Conservation (phyloP, 1,284 basidiomycete species). For the Tylopilus orsonianus region DNA sequence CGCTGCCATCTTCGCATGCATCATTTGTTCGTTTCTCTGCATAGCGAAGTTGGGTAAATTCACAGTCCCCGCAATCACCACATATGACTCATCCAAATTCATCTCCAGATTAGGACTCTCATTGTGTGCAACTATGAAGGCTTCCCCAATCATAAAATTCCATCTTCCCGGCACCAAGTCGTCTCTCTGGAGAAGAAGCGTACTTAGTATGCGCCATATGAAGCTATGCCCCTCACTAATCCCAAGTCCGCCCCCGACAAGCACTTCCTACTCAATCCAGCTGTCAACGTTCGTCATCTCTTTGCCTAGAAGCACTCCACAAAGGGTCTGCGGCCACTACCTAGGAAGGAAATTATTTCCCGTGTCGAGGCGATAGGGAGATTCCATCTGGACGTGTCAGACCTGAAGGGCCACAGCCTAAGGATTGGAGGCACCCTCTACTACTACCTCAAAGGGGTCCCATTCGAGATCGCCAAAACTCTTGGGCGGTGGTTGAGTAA, state of each 20-base stretch:
- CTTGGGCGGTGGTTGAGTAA: background rate
- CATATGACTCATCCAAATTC: too few species aligned
- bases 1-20: background rate
- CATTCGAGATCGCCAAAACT: background rate
- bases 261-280: too few species aligned
- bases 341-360: background rate
- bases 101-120: too few species aligned
- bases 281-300: too few species aligned
- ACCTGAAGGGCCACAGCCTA: background rate
- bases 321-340: background rate
- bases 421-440: background rate
- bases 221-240: too few species aligned
- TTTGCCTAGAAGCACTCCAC: background rate
- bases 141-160: background rate
- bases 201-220: too few species aligned
- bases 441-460: background rate
- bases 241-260: background rate
- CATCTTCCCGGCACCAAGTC: background rate
- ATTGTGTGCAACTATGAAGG: too few species aligned
- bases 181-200: too few species aligned
- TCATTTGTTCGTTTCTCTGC: background rate
- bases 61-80: too few species aligned
- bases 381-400: background rate
- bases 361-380: accelerated
- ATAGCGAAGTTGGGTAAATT: too few species aligned